phyloP scores from a whole-genome alignment of 306 rosid genomes.

The Trifolium subterraneum region DNA sequence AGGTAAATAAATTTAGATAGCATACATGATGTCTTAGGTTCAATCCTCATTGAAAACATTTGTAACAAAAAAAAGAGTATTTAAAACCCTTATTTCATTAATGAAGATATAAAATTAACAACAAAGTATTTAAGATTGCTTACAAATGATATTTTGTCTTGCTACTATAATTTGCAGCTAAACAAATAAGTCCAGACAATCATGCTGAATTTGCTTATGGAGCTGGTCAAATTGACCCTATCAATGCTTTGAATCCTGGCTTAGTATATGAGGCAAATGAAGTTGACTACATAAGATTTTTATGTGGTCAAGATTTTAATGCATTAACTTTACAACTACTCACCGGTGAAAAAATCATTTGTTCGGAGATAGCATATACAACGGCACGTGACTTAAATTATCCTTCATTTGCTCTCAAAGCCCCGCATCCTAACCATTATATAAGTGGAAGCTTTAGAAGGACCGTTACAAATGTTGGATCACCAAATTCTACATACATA shows the following conservation, averaged over 20 bases:
- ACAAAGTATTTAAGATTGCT: too few species aligned
- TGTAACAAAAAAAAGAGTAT: too few species aligned
- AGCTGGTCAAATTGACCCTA: neutral
- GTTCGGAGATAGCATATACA: neutral
- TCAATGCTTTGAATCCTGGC: slow-evolving; percentile 44
- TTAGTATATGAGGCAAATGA: slow-evolving; percentile 47
- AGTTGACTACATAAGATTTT: slow-evolving; percentile 40
- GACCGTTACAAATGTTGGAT: neutral
- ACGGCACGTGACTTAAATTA: neutral
- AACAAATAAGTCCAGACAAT: neutral
- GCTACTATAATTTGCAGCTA: neutral
- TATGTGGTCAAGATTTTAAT: slow-evolving; percentile 58
- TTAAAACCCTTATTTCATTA: too few species aligned
- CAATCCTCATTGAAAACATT: too few species aligned
- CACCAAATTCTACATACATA: too few species aligned
- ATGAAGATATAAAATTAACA: too few species aligned
- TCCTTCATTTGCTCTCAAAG: neutral
- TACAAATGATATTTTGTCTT: too few species aligned
- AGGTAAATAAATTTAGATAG: too few species aligned
- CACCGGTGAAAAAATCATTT: slow-evolving; percentile 15
- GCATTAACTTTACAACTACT: slow-evolving; percentile 15
- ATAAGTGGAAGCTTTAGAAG: neutral
- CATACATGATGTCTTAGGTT: too few species aligned
- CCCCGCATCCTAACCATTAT: neutral
- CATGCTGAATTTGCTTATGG: neutral